Conservation (phyloP, 2,329 filamentous ascomycete genomes). For the Zymoseptoria passerinii region DNA sequence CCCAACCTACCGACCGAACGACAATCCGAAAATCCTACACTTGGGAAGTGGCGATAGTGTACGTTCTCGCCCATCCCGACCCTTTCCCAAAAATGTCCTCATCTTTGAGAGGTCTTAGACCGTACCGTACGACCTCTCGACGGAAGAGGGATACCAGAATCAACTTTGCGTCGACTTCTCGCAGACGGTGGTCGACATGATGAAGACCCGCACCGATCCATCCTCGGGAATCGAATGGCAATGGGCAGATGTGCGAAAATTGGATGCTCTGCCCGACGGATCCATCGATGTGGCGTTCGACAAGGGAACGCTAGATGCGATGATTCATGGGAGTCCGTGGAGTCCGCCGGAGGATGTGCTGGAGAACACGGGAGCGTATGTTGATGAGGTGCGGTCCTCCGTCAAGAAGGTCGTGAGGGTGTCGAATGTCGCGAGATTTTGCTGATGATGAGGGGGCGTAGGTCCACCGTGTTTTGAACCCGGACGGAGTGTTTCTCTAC, state of each 20-base stretch:
- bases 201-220: constrained; percentile 33
- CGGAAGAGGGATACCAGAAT: constrained; percentile 40
- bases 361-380: constrained; percentile 20
- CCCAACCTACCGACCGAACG: constrained; percentile 20
- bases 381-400: constrained; percentile 15
- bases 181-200: constrained; percentile 44
- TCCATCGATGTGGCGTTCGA: constrained; percentile 49
- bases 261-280: constrained; percentile 34
- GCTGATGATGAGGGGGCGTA: constrained; percentile 3
- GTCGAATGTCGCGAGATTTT: no score
- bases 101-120: constrained; percentile 32
- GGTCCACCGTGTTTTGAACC: constrained; percentile 24
- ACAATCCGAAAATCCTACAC: constrained; percentile 44
- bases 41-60: constrained; percentile 53
- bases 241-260: constrained; percentile 44
- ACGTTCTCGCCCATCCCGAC: constrained; percentile 2
- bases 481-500: constrained; percentile 26
- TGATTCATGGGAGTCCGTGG: constrained; percentile 29
- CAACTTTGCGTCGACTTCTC: constrained; percentile 54
- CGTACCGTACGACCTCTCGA: constrained; percentile 42
- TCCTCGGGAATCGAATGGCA: constrained; percentile 42
- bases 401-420: not conserved
- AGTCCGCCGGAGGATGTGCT: constrained; percentile 25
- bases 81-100: not conserved
- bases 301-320: constrained; percentile 29